Base-by-base conservation (phyloP, 176 grass and related monocot genomes). In the Cymbopogon citratus region DNA sequence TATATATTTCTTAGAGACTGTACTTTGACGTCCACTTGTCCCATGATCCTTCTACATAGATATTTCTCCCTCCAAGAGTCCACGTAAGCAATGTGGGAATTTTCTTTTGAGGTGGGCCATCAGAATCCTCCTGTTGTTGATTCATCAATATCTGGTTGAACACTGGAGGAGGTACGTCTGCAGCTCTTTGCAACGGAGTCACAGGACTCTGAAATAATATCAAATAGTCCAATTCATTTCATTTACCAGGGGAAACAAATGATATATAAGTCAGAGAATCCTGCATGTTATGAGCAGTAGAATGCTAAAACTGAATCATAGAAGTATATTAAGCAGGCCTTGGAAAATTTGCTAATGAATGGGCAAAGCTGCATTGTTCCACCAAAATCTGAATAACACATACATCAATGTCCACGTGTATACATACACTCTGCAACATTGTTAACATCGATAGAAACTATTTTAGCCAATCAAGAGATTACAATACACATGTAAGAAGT, bases 31-130 rank as follows among this genome's bases (percentile, higher is more conserved):
- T 85, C 94, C 94, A 97, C 62, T 92, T 84, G 67, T 97, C 92
- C 94, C 94, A 97, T 77, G 94, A 97, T 75, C 94, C 94, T 89
- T 97, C 92, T 48, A 97, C 87, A 36, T 65, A 85, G 61, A 97
- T 76, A 52, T 44, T 76, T 36, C 87, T 92, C 43, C 94, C 94
- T n/a, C 90, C 94, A 69, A 88, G 78, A 77, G 90, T 84, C 94
- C 92, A 97, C 27, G 79, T 51, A n/a, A 97, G 82, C 63, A 97
- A 69, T 46, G 84, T 85, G 29, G 94, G 94, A 60, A 97, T 89
- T 65, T 87, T 85, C 90, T 91, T 97, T 57, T 87, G 87, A 75
- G 84, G 78, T 23, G 91, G 80, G 5, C 60, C 88, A 57, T 97
- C 84, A 27, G 36, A 81, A 34, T 82, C 52, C 59, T 87, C 85